These are phyloP conservation scores for Hericium coralloides DNA, from an alignment of 768 basidiomycete genomes.

Conservation along the genomic window DNA sequence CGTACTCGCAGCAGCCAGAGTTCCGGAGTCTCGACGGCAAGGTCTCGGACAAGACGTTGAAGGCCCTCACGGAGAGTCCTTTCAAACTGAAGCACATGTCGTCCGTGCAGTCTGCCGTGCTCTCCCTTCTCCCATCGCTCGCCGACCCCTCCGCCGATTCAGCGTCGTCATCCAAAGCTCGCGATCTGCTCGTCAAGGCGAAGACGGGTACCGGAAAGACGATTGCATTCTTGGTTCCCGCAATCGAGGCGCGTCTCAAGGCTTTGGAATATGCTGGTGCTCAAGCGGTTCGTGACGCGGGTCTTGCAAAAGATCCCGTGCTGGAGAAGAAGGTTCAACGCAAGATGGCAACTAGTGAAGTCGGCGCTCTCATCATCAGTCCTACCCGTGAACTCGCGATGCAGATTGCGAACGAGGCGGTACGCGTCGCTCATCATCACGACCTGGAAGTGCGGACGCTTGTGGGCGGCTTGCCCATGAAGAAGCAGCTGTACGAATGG, in stretches of 20 bases:
- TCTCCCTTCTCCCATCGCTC: conserved; percentile 66
- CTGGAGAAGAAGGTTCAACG: conserved; percentile 24
- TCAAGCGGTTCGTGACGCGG: conserved; percentile 34
- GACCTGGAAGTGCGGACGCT: conserved; percentile 66
- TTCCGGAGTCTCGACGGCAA: conserved; percentile 25
- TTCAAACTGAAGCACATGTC: conserved; percentile 70
- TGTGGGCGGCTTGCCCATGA: conserved; percentile 67
- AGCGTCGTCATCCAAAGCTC: conserved; percentile 16
- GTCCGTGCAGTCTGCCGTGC: conserved; percentile 72
- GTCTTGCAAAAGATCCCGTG: conserved; percentile 23
- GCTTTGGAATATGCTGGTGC: conserved; percentile 38
- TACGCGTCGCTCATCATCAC: conserved; percentile 53
- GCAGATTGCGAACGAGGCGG: conserved; percentile 82
- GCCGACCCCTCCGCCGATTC: conserved; percentile 39
- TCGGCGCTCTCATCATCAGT: conserved; percentile 75
- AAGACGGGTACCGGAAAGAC: conserved; percentile 91
- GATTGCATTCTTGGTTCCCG: conserved; percentile 79
- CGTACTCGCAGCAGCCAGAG: conserved; percentile 1
- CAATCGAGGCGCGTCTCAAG: conserved; percentile 67
- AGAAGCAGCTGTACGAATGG: conserved; percentile 62
- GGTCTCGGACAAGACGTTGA: conserved; percentile 30
- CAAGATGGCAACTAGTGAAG: conserved; percentile 35
- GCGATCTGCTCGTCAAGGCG: conserved; percentile 80
- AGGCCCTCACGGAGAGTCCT: conserved; percentile 53
- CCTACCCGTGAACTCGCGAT: conserved; percentile 88